Evolutionary conservation across 345 rosid genomes (phyloP), one percentile per base, ranked within the genome.

Genomic region (Pistacia vera): DNA sequence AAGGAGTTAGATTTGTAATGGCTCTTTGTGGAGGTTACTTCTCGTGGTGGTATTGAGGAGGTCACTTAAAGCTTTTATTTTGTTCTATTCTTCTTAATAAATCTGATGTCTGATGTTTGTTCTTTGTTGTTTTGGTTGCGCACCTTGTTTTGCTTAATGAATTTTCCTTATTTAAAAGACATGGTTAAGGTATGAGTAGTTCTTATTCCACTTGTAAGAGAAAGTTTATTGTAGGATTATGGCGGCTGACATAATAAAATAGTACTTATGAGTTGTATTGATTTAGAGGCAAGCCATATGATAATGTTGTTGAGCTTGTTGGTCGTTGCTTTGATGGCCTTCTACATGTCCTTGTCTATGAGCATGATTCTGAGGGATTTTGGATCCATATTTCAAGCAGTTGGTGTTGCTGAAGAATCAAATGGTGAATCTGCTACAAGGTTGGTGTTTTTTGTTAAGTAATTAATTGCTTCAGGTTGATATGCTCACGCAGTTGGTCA

Each of bases 11-110:
- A 97, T 76, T 85, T 97, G 90, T 97, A 97, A 80, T 84, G 81
- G 63, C 97, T 97, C 75, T 97, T 97, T 73, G 78, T 91, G 25
- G 99, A 97, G 83, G 98, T 97, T 70, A 97, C 99, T 22, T 74
- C 97, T 77, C 95, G 97, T 9, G 99, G 99, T 63, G 99, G 99
- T 44, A 85, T 97, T 74, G 91, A 85, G 77, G 92, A 97, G 99
- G 91, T 22, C 85, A 49, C 52, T 17, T 14, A 56, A 77, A 38
- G 16, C 33, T 30, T 30, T 30, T 30, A 30, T 30, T 30, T 30
- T 30, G 2, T 30, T 30, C 2, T 30, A 22, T 22, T 22, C 25
- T 54, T 13, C 17, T 35, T 28, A 2, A 6, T 22, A 22, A 17
- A 7, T 36, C 56, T 30, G 17, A 57, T 20, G 30, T 63, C 30